A percentile compares a stretch with the other conserved stretches of the same genome.
Evolutionary conservation across 176 grass and related monocot species (phyloP).

Genomic region (Avena sativa): DNA sequence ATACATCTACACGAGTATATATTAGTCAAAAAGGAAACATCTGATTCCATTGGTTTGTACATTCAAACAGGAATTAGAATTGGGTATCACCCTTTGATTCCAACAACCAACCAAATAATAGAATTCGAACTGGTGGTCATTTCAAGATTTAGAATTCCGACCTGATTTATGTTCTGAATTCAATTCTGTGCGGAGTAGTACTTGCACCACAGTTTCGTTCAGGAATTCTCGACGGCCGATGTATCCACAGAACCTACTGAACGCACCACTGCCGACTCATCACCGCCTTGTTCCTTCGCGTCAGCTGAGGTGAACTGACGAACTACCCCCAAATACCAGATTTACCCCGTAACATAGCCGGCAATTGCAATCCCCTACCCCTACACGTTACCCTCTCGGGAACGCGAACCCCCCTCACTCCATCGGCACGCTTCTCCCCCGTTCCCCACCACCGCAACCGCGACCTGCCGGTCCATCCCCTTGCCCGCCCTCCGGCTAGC

Average conservation of each 20-base stretch:
- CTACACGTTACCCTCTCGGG: neutral
- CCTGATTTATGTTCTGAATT: too few relatives aligned
- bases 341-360: neutral
- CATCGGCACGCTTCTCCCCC: neutral
- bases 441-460: slow-evolving; percentile 8
- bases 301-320: neutral
- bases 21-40: too few relatives aligned
- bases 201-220: too few relatives aligned
- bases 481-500: neutral
- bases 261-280: too few relatives aligned
- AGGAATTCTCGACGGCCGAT: neutral
- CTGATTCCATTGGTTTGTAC: too few relatives aligned
- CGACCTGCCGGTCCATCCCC: slow-evolving; percentile 27
- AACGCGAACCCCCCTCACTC: neutral
- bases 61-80: too few relatives aligned
- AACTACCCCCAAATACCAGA: neutral
- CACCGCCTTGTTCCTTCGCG: neutral
- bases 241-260: neutral
- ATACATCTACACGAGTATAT: too few relatives aligned
- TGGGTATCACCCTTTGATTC: too few relatives aligned
- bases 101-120: too few relatives aligned
- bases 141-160: too few relatives aligned
- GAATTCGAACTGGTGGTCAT: too few relatives aligned
- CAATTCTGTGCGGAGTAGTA: too few relatives aligned
- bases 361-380: neutral